Base-by-base conservation (phyloP, 257 asterid species). In the Solanum virginianum region DNA sequence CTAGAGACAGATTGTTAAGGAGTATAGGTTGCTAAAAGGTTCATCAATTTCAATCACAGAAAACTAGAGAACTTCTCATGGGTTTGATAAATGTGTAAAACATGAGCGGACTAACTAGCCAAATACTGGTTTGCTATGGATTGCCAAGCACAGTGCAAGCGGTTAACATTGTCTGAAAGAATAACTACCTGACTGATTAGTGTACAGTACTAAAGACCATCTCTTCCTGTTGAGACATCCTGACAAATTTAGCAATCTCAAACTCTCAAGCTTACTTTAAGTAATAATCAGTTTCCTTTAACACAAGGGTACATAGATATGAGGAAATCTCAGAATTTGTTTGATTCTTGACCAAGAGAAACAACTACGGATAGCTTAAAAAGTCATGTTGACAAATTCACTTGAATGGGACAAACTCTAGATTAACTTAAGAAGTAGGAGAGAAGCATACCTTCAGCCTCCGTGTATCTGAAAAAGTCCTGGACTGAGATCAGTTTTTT, bases 401-500 rank as follows among this genome's bases (percentile, higher is more conserved):
- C 63, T 77, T 77, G 47, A 10, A 75, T 15, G 20, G 43, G 45
- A 24, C 43, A 75, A 24, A 75, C 82, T 24, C 51, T 49, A 49
- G 82, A 24, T 9, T 43, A 75, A 75, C 82, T 14, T 75, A 41
- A 55, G 55, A 41, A 60, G 22, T 29, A 57, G 43, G 51, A 66
- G 80, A 75, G 85, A 87, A 7, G 65, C 68, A 88, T 90, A 95
- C 99, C 99, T 95, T 97, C 99, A 81, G 99, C 90, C 89, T 97
- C 99, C 29, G 99, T 97, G 88, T 97, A 97, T 92, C 95, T 92
- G 93, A 97, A 97, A 81, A 97, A 97, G 80, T 97, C 99, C 90
- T 97, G 99, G 36, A 95, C 99, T 45, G 98, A 95, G 89, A 95
- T 87, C 79, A 97, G 91, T 84, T 95, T 95, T 92, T 95, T 97